Evolutionary conservation across 2,329 filamentous ascomycete genomes (phyloP).

Genomic region (Monosporascus sp.): DNA sequence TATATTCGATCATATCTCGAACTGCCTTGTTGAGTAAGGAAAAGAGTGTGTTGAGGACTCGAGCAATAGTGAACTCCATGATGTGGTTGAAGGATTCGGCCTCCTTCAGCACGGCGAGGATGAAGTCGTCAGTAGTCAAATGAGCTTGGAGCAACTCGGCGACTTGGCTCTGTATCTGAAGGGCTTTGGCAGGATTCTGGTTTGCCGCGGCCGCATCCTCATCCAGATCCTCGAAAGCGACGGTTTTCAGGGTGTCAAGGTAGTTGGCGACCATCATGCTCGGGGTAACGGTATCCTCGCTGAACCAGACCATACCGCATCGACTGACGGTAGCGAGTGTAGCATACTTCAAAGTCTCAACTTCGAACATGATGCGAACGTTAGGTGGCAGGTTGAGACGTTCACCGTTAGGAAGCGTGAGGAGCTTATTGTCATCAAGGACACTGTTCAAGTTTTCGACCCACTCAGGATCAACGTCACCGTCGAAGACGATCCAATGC

Average conservation of each 20-base stretch:
- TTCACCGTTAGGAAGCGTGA: slow-evolving; percentile 96
- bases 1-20: slow-evolving; percentile 91
- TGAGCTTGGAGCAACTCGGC: slow-evolving; percentile 73
- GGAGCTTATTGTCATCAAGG: slow-evolving; percentile 95
- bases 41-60: slow-evolving; percentile 88
- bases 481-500: slow-evolving; percentile 99
- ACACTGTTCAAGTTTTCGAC: slow-evolving; percentile 99
- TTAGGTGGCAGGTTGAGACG: slow-evolving; percentile 91
- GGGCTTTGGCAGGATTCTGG: slow-evolving; percentile 69
- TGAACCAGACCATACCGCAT: slow-evolving; percentile 99
- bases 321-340: slow-evolving; percentile 98
- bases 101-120: slow-evolving; percentile 69
- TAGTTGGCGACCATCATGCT: slow-evolving; percentile 93
- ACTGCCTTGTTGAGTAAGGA: slow-evolving; percentile 93
- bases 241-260: slow-evolving; percentile 72
- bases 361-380: slow-evolving; percentile 99
- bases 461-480: slow-evolving; percentile 98
- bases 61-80: slow-evolving; percentile 94
- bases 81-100: slow-evolving; percentile 84
- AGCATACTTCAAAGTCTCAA: slow-evolving; percentile 94
- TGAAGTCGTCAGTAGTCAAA: slow-evolving; percentile 73
- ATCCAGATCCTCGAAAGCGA: slow-evolving; percentile 90
- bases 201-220: slow-evolving; percentile 79
- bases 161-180: slow-evolving; percentile 72
- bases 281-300: slow-evolving; percentile 90